Conservation (phyloP, 2,329 filamentous ascomycete species). For the Verticillium nonalfalfae region DNA sequence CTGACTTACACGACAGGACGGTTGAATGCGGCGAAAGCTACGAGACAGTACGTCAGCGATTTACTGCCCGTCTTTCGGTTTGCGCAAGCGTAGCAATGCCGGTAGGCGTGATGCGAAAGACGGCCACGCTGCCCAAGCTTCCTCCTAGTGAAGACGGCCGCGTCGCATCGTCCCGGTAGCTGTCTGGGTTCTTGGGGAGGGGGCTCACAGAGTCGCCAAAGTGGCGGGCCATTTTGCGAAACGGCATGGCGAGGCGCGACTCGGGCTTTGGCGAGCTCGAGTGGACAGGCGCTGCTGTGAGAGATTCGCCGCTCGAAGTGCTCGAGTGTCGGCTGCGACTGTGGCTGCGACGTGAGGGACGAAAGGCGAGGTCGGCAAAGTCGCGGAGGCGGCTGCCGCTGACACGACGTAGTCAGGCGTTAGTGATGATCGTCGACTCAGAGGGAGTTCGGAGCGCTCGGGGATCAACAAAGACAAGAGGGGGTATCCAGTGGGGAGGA, state of each 20-base stretch:
- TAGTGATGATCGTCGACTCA: neutral
- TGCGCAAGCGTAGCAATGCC: neutral
- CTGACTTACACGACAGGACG: conserved; percentile 38
- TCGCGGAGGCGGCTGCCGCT: neutral
- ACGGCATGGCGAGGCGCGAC: conserved; percentile 17
- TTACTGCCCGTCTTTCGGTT: neutral
- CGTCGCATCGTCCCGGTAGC: neutral
- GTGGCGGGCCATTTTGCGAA: conserved; percentile 34
- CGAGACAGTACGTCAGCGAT: conserved; percentile 10
- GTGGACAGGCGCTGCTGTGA: neutral
- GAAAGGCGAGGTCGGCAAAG: conserved; percentile 1
- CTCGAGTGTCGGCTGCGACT: conserved; percentile 1
- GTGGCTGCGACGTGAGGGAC: neutral
- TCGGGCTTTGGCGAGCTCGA: conserved; percentile 5
- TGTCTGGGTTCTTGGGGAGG: neutral
- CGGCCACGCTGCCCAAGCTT: neutral
- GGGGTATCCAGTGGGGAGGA: neutral
- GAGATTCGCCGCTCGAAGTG: neutral
- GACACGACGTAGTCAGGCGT: neutral
- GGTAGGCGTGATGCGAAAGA: neutral
- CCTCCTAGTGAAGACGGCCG: neutral
- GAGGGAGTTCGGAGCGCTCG: neutral
- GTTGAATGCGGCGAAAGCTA: conserved; percentile 30
- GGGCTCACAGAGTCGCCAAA: conserved; percentile 39
- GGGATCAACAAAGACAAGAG: neutral